Conservation (phyloP, 176 grass and related monocot species). For the Musa troglodytarum region DNA sequence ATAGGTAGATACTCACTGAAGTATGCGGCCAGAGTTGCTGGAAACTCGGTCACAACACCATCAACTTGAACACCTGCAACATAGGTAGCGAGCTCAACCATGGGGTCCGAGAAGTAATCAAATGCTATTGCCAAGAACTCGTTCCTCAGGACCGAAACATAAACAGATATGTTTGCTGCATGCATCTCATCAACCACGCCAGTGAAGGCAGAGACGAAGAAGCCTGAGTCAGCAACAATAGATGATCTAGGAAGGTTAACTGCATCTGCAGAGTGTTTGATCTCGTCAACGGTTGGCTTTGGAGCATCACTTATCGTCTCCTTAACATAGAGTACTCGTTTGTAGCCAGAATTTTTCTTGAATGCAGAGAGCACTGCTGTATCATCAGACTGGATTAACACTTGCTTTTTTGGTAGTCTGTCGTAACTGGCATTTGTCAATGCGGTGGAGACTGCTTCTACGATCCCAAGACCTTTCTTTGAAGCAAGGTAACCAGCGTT, state of each 20-base stretch:
- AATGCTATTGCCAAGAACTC: slow-evolving; percentile 74
- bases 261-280: slow-evolving; percentile 38
- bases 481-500: slow-evolving; percentile 63
- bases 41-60: slow-evolving; percentile 66
- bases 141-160: slow-evolving; percentile 59
- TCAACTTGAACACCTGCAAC: slow-evolving; percentile 28
- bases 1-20: slow-evolving; percentile 45
- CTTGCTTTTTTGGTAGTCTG: slow-evolving; percentile 42
- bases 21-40: slow-evolving; percentile 59
- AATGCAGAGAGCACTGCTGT: slow-evolving; percentile 53
- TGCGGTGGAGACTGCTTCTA: slow-evolving; percentile 53
- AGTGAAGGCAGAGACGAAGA: slow-evolving; percentile 69
- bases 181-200: slow-evolving; percentile 34
- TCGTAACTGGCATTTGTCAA: slow-evolving; percentile 65
- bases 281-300: slow-evolving; percentile 42
- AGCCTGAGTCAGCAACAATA: slow-evolving; percentile 33
- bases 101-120: slow-evolving; percentile 76
- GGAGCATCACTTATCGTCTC: slow-evolving; percentile 40
- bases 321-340: slow-evolving; percentile 44
- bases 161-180: slow-evolving; percentile 50
- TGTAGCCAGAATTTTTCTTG: slow-evolving; percentile 43
- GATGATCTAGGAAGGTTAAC: slow-evolving; percentile 48
- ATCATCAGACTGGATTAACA: slow-evolving; percentile 74
- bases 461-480: slow-evolving; percentile 52
- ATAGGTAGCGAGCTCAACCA: slow-evolving; percentile 59